Evolutionary conservation across 441 rosid genomes (phyloP).

Genomic region (Arabidopsis lyrata): DNA sequence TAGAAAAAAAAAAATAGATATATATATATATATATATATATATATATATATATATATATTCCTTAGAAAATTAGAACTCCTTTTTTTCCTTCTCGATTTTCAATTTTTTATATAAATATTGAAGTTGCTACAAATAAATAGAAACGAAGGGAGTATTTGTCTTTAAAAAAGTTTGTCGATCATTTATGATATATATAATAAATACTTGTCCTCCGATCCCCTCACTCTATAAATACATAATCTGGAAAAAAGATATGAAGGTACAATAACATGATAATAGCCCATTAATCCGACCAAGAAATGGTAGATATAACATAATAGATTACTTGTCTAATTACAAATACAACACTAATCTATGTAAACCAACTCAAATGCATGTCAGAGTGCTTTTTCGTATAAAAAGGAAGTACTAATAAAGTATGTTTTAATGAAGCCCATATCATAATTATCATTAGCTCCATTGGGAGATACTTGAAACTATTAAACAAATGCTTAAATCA

Average conservation of each 20-base stretch:
- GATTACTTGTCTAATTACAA: background rate
- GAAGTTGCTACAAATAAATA: background rate
- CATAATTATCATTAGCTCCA: slow-evolving; percentile 6
- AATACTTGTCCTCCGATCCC: background rate
- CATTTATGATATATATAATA: background rate
- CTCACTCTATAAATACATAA: background rate
- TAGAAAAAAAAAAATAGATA: too few relatives aligned
- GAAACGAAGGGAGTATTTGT: background rate
- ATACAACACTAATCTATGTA: background rate
- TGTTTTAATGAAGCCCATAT: slow-evolving; percentile 10
- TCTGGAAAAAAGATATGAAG: too few relatives aligned
- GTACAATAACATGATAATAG: background rate
- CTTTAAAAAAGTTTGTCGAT: background rate
- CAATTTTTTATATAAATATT: background rate
- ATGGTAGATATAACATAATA: background rate
- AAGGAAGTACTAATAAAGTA: slow-evolving; percentile 2
- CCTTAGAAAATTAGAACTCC: too few relatives aligned
- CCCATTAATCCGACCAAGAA: background rate
- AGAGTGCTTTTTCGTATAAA: background rate
- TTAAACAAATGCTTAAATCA: background rate
- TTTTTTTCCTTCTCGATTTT: background rate
- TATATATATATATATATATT: too few relatives aligned
- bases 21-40: too few relatives aligned
- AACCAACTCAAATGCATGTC: background rate
- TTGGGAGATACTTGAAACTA: background rate